Conservation (phyloP, 352 stramenopile genomes). For the Globisporangium cylindrosporum region DNA sequence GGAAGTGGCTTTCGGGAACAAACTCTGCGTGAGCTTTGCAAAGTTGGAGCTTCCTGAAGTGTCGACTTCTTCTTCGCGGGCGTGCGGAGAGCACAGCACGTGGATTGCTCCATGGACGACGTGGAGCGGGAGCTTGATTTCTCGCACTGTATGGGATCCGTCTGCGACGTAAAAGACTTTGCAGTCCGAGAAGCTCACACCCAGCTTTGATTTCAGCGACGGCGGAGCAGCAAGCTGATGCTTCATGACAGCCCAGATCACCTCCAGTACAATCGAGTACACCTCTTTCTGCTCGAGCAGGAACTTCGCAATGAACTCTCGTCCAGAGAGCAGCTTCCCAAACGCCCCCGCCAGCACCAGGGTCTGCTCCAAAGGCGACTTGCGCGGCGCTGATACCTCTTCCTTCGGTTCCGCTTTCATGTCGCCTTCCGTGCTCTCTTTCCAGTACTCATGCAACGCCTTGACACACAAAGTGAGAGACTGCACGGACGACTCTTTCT, state of each 20-base stretch:
- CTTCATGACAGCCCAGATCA: constrained; percentile 70
- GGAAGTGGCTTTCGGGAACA: constrained; percentile 58
- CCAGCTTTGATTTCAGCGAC: constrained; percentile 46
- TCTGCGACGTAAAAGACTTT: constrained; percentile 82
- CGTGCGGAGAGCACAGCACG: constrained; percentile 55
- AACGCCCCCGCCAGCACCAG: constrained; percentile 63
- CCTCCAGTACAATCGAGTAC: constrained; percentile 61
- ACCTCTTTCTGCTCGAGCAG: constrained; percentile 58
- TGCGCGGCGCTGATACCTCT: constrained; percentile 14
- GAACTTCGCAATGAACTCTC: constrained; percentile 62
- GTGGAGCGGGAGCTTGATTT: constrained; percentile 68
- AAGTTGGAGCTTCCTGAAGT: constrained; percentile 18
- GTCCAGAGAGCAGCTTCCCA: constrained; percentile 58
- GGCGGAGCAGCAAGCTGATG: constrained; percentile 51
- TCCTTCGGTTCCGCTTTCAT: not conserved
- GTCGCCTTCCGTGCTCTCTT: constrained; percentile 22
- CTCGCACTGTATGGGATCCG: constrained; percentile 52
- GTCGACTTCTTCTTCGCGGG: constrained; percentile 21
- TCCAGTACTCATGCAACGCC: constrained; percentile 64
- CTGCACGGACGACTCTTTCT: constrained; percentile 65
- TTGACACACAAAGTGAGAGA: constrained; percentile 67
- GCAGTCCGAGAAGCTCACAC: constrained; percentile 69
- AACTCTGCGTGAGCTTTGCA: constrained; percentile 47
- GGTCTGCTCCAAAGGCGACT: constrained; percentile 48
- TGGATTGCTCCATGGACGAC: constrained; percentile 75